Evolutionary conservation across 257 asterid species (phyloP).

Genomic region (Penstemon eatonii): DNA sequence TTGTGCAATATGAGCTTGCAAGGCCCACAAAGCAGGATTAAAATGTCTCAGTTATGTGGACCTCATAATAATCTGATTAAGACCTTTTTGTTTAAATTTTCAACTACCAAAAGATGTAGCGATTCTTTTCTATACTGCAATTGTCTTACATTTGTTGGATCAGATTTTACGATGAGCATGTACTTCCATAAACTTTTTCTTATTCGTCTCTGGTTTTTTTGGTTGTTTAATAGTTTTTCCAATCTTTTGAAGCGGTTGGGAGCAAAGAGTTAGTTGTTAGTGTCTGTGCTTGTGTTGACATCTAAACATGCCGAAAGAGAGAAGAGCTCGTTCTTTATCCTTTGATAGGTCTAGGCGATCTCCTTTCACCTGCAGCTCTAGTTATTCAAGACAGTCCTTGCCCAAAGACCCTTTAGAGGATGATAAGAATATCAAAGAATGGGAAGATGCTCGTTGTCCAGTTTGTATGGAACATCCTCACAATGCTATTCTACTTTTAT

Average conservation of each 20-base stretch:
- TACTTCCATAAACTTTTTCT: not conserved
- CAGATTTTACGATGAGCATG: not conserved
- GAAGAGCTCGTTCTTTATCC: slow-evolving; percentile 73
- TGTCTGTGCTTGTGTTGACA: slow-evolving; percentile 14
- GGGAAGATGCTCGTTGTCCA: slow-evolving; percentile 95
- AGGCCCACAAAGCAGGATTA: no score
- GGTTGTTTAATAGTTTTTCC: slow-evolving; percentile 15
- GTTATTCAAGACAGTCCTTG: slow-evolving; percentile 42
- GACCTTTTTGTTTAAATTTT: not conserved
- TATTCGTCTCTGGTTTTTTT: slow-evolving; percentile 6
- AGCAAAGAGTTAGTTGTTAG: slow-evolving; percentile 9
- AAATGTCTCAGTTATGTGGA: not conserved
- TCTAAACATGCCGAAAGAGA: slow-evolving; percentile 65
- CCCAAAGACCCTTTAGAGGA: slow-evolving; percentile 57
- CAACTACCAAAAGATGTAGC: not conserved
- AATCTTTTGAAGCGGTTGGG: slow-evolving; percentile 17
- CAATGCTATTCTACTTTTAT: slow-evolving; percentile 79
- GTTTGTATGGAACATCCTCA: slow-evolving; percentile 97
- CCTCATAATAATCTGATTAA: not conserved
- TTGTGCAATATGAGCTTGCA: no score
- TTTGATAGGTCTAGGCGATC: slow-evolving; percentile 64
- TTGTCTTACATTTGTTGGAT: not conserved
- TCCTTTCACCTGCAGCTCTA: slow-evolving; percentile 58
- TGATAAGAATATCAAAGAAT: slow-evolving; percentile 53
- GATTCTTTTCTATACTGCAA: not conserved